Conservation (phyloP, 2,329 filamentous ascomycete genomes). For the Aspergillus hortae region DNA sequence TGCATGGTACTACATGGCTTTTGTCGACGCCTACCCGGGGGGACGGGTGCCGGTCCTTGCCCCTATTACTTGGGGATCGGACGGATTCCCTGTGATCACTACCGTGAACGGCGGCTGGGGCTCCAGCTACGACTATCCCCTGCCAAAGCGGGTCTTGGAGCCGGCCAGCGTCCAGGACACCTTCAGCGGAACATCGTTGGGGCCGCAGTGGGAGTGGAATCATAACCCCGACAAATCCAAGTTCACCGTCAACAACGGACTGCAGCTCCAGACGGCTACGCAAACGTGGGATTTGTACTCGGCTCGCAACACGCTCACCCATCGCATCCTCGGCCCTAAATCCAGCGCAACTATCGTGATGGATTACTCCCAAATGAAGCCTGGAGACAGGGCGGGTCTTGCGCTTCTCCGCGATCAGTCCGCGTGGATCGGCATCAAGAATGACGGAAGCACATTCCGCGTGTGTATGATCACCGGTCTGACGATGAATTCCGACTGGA, state of each 20-base stretch:
- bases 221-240: conserved; percentile 55
- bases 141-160: too few relatives aligned
- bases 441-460: conserved; percentile 22
- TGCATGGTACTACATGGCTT: conserved; percentile 59
- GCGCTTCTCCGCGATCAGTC: conserved; percentile 52
- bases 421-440: conserved; percentile 51
- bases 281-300: conserved; percentile 50
- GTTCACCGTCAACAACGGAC: conserved; percentile 43
- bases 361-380: conserved; percentile 47
- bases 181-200: conserved; percentile 44
- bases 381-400: conserved; percentile 53
- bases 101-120: conserved; percentile 49
- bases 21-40: conserved; percentile 54
- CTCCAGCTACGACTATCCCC: conserved; percentile 17
- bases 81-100: conserved; percentile 51
- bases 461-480: conserved; percentile 39
- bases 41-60: conserved; percentile 58
- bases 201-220: conserved; percentile 58
- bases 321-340: conserved; percentile 39
- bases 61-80: conserved; percentile 50
- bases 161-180: conserved; percentile 28
- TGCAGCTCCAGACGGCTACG: conserved; percentile 49
- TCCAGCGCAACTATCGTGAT: conserved; percentile 50
- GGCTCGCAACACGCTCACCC: conserved; percentile 42
- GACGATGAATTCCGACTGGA: conserved; percentile 33